Evolutionary conservation across 768 basidiomycete genomes (phyloP), one percentile per base, ranked within the genome.

Genomic region (Leccinum imitatum): DNA sequence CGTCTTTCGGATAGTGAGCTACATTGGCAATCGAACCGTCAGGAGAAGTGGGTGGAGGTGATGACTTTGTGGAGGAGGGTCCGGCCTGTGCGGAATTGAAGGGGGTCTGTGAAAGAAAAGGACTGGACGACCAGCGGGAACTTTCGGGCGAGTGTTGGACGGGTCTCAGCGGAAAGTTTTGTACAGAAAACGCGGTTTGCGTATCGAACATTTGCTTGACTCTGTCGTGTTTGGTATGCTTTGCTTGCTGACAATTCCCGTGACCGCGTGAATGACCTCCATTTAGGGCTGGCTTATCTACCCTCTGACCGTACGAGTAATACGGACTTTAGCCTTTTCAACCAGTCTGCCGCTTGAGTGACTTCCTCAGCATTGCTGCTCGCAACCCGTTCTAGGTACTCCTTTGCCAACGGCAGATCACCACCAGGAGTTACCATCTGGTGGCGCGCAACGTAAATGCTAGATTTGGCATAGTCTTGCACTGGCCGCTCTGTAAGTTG

Each of bases 331-430:
- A 87, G 75, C 21, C 72, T 75, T 67, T 89, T 89, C 60, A 94
- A 73, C 69, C 91, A 73, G 46, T 92, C 91, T 46, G 84, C 79
- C 0, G 91, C 93, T 57, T 80, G 81, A 13, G 81, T 82, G 17
- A 90, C 90, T 66, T 95, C 92, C 67, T 93, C 91, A 11, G 85
- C 84, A 73, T 95, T 94, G 67, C 90, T 93, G 50, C 75, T 75
- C 4, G 90, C 86, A 27, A 97, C 85, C 52, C 79, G 79, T 59
- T 92, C 85, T 31, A 94, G 78, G 71, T 88, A 90, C 53, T 86
- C 83, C 65, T 80, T 81, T 14, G 94, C 93, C 61, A 94, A 76
- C 33, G 72, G 65, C n/a, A 92, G 69, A 72, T 92, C 84, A 25
- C 87, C 86, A 54, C 83, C 80, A 50, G 85, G 77, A 41, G 79